Conservation (phyloP, 164 flowering plant species). For the Magnolia sinica region DNA sequence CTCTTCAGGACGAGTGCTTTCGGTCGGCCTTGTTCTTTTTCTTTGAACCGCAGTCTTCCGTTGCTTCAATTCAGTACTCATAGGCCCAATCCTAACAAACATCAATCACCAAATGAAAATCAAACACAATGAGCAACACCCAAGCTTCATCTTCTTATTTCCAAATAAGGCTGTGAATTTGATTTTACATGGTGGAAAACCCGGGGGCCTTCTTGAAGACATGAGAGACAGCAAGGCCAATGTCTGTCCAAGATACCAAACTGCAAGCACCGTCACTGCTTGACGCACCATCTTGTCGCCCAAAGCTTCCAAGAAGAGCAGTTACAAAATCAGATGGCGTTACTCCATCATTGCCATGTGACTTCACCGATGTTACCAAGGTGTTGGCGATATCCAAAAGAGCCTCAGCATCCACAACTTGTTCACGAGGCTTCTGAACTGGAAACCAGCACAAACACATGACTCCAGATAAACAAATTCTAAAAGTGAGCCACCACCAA, state of each 20-base stretch:
- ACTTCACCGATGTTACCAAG: constrained; percentile 52
- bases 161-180: not conserved
- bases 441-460: constrained; percentile 11
- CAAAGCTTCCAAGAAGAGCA: constrained; percentile 47
- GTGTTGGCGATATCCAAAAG: constrained; percentile 67
- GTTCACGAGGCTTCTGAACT: constrained; percentile 91
- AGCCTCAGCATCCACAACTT: constrained; percentile 96
- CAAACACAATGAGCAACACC: not conserved
- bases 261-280: constrained; percentile 22
- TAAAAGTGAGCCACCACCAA: not conserved
- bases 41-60: constrained; percentile 43
- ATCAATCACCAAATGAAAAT: not conserved
- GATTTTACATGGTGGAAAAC: constrained; percentile 62
- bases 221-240: constrained; percentile 57
- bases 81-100: constrained; percentile 78
- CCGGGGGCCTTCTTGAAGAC: constrained; percentile 45
- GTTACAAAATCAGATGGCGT: constrained; percentile 62
- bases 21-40: constrained; percentile 43
- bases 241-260: constrained; percentile 53
- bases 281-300: constrained; percentile 21
- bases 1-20: constrained; percentile 62
- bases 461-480: not conserved
- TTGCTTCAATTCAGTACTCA: constrained; percentile 67
- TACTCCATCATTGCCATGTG: constrained; percentile 49
- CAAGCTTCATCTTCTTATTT: not conserved